A percentile compares a stretch with the other conserved stretches of the same genome.
Conservation (phyloP, 148 eudicot species). For the Talinum fruticosum region DNA sequence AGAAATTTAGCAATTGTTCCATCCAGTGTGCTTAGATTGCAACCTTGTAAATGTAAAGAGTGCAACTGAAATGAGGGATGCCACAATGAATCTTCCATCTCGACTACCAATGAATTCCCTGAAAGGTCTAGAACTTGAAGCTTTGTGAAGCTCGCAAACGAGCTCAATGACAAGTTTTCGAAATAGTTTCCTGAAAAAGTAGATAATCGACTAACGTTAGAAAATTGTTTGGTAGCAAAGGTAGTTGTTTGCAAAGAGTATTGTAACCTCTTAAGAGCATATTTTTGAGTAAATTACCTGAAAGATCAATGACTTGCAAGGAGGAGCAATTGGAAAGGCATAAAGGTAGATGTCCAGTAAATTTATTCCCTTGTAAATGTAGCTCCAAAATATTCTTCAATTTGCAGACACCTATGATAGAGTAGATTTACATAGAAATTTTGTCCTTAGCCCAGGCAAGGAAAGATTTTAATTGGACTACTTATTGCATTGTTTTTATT, state of each 20-base stretch:
- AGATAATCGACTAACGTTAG: not conserved
- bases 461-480: no score
- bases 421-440: no score
- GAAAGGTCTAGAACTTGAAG: not conserved
- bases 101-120: not conserved
- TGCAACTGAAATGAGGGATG: no score
- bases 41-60: not conserved
- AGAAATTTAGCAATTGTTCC: not conserved
- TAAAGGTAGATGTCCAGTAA: not conserved
- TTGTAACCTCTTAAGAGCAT: not conserved
- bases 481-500: no score
- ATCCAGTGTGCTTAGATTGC: not conserved
- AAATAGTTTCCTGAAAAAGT: not conserved
- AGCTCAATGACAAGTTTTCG: not conserved
- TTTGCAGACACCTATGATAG: not conserved
- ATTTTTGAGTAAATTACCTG: not conserved
- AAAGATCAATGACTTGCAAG: not conserved
- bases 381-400: not conserved
- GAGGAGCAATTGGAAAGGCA: not conserved
- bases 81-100: not conserved
- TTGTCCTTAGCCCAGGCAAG: no score
- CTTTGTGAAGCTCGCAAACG: not conserved
- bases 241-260: no score
- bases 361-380: no score
- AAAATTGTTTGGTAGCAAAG: no score